Percentiles rank a stretch among this genome's conserved stretches.
Conservation (phyloP, 345 rosid genomes). For the Rhizophora mangle region DNA sequence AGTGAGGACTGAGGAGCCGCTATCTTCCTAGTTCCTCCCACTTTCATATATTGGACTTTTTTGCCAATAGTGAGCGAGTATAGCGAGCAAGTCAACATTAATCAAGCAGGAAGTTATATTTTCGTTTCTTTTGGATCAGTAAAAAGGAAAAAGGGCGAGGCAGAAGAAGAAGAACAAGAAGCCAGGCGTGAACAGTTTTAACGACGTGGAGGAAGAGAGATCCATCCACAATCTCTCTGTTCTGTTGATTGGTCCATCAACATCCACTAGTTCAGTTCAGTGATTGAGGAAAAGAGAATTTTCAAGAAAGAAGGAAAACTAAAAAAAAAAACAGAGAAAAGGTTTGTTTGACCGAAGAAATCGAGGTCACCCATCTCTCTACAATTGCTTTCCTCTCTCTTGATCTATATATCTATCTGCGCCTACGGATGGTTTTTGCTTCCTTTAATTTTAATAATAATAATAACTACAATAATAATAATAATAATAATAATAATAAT, state of each 20-base stretch:
- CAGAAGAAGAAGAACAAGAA: too few species aligned
- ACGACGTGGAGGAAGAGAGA: background rate
- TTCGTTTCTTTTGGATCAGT: too few species aligned
- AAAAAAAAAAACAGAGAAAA: constrained; percentile 7
- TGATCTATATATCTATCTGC: background rate
- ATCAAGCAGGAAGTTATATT: too few species aligned
- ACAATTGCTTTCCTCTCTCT: background rate
- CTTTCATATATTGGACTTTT: background rate
- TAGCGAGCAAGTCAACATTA: too few species aligned
- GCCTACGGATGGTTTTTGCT: background rate
- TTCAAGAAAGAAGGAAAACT: constrained; percentile 3
- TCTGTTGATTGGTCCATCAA: background rate
- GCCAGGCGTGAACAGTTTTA: background rate
- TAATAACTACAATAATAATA: too few species aligned
- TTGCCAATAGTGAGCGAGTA: too few species aligned
- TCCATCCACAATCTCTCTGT: background rate
- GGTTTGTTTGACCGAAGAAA: constrained; percentile 54
- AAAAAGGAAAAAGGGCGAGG: too few species aligned
- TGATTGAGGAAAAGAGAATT: background rate
- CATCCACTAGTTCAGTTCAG: background rate
- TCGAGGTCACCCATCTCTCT: constrained; percentile 28
- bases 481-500: too few species aligned
- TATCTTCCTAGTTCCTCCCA: background rate
- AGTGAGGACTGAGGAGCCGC: too few species aligned
- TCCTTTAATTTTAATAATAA: background rate